Conservation (phyloP, 768 basidiomycete species). For the Leucocoprinus leucothites region DNA sequence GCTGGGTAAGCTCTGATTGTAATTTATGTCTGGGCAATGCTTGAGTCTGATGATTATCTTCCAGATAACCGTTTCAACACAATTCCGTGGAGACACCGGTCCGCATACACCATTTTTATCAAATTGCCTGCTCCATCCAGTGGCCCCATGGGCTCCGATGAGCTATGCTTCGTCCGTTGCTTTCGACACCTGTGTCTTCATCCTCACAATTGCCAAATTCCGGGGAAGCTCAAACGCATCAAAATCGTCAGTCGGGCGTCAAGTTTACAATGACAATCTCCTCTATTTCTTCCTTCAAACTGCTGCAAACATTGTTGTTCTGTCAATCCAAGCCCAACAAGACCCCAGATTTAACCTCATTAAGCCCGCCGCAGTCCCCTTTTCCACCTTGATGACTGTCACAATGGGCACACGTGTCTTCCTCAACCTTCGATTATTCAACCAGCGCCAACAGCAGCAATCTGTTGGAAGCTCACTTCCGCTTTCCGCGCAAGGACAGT, state of each 20-base stretch:
- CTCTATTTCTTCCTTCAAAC: conserved; percentile 9
- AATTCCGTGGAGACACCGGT: conserved; percentile 3
- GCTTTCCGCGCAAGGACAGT: background rate
- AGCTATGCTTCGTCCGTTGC: conserved; percentile 10
- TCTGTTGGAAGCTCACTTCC: background rate
- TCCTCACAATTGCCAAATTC: conserved; percentile 2
- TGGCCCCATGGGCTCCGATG: conserved; percentile 7
- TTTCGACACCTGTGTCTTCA: conserved; percentile 6
- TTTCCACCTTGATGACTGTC: conserved; percentile 10
- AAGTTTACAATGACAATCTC: conserved; percentile 5
- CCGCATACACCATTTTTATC: conserved; percentile 4
- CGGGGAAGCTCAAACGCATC: background rate
- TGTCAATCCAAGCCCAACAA: conserved; percentile 3
- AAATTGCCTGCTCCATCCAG: conserved; percentile 5
- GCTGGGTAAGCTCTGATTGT: background rate
- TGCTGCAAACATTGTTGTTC: conserved; percentile 1
- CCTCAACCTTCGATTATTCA: conserved; percentile 7
- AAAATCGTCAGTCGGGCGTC: conserved; percentile 1
- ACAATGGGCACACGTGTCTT: conserved; percentile 9
- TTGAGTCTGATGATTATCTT: background rate
- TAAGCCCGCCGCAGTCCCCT: conserved; percentile 5
- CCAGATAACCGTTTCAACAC: conserved; percentile 4
- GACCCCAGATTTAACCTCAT: conserved; percentile 7
- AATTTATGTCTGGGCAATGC: background rate
- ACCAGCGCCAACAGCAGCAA: background rate